A percentile compares a stretch with the other conserved stretches of the same genome.
These are phyloP conservation scores for Eucalyptus shirleyi DNA, from an alignment of 345 rosid species.

Conservation along the genomic window DNA sequence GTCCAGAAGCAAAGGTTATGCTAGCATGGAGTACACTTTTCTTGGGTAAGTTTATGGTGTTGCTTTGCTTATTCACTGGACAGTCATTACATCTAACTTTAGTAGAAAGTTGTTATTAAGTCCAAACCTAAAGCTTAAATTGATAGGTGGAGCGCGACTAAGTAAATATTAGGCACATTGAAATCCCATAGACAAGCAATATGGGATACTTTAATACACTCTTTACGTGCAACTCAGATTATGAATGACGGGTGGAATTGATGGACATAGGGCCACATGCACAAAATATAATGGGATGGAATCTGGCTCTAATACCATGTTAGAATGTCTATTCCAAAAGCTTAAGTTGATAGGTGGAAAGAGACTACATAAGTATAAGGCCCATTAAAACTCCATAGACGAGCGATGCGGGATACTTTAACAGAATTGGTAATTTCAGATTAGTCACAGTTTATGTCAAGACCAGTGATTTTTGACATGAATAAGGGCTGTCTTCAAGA, in stretches of 20 bases:
- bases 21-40: constrained; percentile 95
- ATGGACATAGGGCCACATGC: neutral
- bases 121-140: neutral
- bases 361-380: neutral
- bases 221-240: neutral
- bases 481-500: neutral
- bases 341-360: neutral
- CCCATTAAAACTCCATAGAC: neutral
- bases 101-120: neutral
- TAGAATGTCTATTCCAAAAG: neutral
- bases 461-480: neutral
- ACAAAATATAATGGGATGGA: neutral
- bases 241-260: neutral
- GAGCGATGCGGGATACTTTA: neutral
- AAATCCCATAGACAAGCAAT: neutral
- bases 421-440: neutral
- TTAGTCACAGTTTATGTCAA: neutral
- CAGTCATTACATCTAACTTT: neutral
- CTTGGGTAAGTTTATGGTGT: constrained; percentile 40
- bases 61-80: neutral
- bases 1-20: constrained; percentile 96
- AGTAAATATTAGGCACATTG: neutral
- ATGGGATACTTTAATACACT: neutral
- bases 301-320: neutral
- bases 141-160: neutral